Percentiles rank a stretch among this genome's conserved stretches.
Conservation (phyloP, 192 early-diverging fungal genomes). For the Cladochytrium replicatum region DNA sequence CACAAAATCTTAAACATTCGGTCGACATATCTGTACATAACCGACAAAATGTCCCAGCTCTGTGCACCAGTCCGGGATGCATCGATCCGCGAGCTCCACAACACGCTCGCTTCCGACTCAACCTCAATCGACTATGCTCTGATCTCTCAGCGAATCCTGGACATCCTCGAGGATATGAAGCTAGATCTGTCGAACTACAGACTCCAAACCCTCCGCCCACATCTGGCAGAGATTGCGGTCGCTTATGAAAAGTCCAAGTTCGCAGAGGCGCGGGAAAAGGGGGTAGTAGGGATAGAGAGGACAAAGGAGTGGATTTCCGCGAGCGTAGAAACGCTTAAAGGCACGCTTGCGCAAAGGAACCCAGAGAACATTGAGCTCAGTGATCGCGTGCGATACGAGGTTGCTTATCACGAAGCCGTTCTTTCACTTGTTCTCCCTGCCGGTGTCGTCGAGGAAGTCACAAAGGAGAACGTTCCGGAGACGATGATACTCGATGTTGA, state of each 20-base stretch:
- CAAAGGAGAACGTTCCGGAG: constrained; percentile 42
- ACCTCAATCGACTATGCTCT: constrained; percentile 20
- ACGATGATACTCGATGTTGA: constrained; percentile 59
- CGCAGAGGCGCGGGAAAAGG: constrained; percentile 24
- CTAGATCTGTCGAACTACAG: constrained; percentile 74
- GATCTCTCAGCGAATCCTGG: constrained; percentile 41
- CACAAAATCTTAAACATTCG: constrained; percentile 45
- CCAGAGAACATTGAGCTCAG: constrained; percentile 40
- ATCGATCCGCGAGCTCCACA: constrained; percentile 25
- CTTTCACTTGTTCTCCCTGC: constrained; percentile 39
- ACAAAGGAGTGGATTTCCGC: constrained; percentile 54
- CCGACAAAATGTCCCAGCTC: constrained; percentile 52
- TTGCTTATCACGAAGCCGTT: constrained; percentile 43
- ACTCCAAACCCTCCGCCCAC: constrained; percentile 54
- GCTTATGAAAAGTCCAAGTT: constrained; percentile 69
- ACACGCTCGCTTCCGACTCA: constrained; percentile 1
- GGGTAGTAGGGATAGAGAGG: constrained; percentile 29
- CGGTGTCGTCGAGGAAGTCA: constrained; percentile 18
- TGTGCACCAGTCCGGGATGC: constrained; percentile 72
- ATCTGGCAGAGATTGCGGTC: constrained; percentile 56
- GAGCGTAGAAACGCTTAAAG: constrained; percentile 19
- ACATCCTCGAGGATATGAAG: constrained; percentile 64
- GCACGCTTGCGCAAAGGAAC: constrained; percentile 35
- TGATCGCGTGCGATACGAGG: constrained; percentile 32
- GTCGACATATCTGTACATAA: constrained; percentile 31